Base-by-base conservation (phyloP, 176 grass and related monocot genomes). In the Miscanthus lutarioriparius region DNA sequence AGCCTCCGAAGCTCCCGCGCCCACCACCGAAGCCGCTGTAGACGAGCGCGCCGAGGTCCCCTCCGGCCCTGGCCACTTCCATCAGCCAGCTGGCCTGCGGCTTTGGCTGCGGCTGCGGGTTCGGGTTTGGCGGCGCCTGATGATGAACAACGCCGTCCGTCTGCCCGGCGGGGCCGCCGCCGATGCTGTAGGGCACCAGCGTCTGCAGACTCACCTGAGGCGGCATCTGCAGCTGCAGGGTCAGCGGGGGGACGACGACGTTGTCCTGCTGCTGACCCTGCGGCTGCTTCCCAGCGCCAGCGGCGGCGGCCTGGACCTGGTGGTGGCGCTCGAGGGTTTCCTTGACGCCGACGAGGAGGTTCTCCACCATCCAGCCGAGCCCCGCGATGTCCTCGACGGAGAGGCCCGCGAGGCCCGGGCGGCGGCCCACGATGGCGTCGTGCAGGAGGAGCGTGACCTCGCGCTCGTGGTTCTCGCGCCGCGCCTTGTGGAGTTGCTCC, bases 401-500 rank as follows among this genome's bases (percentile, higher is more conserved):
- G 16, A 89, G 76, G 16, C 74, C 74, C 0, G 3, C 62, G n/a
- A 84, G 66, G 11, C 25, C 13, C 2, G 65, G 71, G 32, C 62
- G 37, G 20, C 58, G 58, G 2, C 76, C 86, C 0, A 11, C n/a
- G 1, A 92, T 20, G 75, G 80, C 82, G 10, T 92, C 71, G 12
- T 72, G 75, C 4, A 92, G 48, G 13, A 92, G 75, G 0, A 88
- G 41, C 30, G 6, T 73, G 8, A 65, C 41, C 80, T 91, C 76
- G 20, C 67, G 63, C 36, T 88, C 75, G 0, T 39, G 74, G 27
- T 74, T 88, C 9, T 86, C 86, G 4, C 65, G 40, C 79, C 32
- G 49, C 20, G 32, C 63, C 83, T 71, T 92, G 35, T 40, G 13
- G n/a, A 90, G 54, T 38, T 92, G 82, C 75, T 88, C 83, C 51